Base-by-base conservation (phyloP, 2,329 filamentous ascomycete genomes). In the Phialemoniopsis sp. region DNA sequence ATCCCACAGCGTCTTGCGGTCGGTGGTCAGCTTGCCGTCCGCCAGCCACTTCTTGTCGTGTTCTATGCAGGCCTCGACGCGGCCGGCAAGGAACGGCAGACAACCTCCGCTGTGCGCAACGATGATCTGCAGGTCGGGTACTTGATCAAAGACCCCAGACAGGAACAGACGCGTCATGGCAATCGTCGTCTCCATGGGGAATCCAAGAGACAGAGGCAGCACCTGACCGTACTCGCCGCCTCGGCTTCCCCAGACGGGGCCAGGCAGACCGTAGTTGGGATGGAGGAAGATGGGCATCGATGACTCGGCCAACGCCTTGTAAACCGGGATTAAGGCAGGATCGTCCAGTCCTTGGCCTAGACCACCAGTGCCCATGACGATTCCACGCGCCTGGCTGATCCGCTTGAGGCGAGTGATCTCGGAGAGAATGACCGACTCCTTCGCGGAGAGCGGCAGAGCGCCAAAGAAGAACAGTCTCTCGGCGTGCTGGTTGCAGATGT, bases 121-220 rank as follows among this genome's bases (percentile, higher is more conserved):
- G 38, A 95, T 67, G 49, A 94, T 80, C 18, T 78, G 72, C 40
- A 94, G 61, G 9, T 72, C 67, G 0, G 73, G 74, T 35, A 86
- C 83, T 13, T 78, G 71, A 57, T 91, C 87, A 60, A 89, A 94
- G 0, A 91, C 84, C 0, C 87, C 85, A 1, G 81, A 76, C 19
- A 95, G 66, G 37, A 88, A 78, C 87, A 94, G 91, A 34, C 88
- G 74, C 3, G 85, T 80, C 6, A 94, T 80, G 0, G 87, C 86
- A 50, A 94, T 89, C 1, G 89, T 94, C 1, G 89, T 95, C 62
- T 95, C 88, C 41, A 95, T 74, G 0, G 88, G 87, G 55, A 93
- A 94, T 0, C 89, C 88, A 4, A 94, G 64, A 0, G 87, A 86
- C 1, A 94, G 67, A 0, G 87, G 85, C 2, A 94, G 70, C 1